These are phyloP conservation scores for Debaryomycetaceae sp. DNA, from an alignment of 1,139 yeast genomes.

Conservation along the genomic window DNA sequence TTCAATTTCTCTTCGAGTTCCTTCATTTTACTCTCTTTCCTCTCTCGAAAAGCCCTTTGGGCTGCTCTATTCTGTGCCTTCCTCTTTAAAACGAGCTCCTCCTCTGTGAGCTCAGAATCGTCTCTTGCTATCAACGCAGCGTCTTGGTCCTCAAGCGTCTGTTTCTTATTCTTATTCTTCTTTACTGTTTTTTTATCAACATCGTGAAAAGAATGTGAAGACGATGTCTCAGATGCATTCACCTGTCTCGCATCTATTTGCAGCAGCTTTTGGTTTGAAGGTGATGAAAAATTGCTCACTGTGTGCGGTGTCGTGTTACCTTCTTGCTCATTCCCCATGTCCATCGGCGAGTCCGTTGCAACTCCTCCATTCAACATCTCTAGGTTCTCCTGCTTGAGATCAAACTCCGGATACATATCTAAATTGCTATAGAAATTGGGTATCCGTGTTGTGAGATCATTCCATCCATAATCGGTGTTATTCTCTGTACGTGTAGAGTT, in stretches of 20 bases:
- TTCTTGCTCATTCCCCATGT: not conserved
- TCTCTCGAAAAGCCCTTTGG: slow-evolving; percentile 83
- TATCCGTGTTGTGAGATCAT: not conserved
- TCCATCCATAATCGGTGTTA: not conserved
- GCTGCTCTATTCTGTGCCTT: slow-evolving; percentile 89
- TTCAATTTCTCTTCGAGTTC: slow-evolving; percentile 61
- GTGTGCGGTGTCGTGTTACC: slow-evolving; percentile 3
- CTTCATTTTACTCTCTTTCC: slow-evolving; percentile 71
- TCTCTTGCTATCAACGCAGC: slow-evolving; percentile 36
- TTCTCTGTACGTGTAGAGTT: not conserved
- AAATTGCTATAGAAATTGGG: not conserved
- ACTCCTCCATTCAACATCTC: slow-evolving; percentile 8
- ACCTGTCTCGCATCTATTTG: not conserved
- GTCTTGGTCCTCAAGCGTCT: slow-evolving; percentile 35
- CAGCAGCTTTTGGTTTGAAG: slow-evolving; percentile 8
- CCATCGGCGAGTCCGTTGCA: not conserved
- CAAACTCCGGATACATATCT: slow-evolving; percentile 1
- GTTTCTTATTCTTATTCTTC: slow-evolving; percentile 20
- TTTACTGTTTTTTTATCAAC: not conserved
- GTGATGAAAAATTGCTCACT: slow-evolving; percentile 15
- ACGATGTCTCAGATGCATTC: not conserved
- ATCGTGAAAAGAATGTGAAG: slow-evolving; percentile 1
- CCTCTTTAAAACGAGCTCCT: slow-evolving; percentile 51
- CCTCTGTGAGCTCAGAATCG: slow-evolving; percentile 43
- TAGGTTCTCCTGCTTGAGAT: slow-evolving; percentile 10